These are phyloP conservation scores for Chaetomium strumarium DNA, from an alignment of 2,329 filamentous ascomycete genomes.

Conservation along the genomic window DNA sequence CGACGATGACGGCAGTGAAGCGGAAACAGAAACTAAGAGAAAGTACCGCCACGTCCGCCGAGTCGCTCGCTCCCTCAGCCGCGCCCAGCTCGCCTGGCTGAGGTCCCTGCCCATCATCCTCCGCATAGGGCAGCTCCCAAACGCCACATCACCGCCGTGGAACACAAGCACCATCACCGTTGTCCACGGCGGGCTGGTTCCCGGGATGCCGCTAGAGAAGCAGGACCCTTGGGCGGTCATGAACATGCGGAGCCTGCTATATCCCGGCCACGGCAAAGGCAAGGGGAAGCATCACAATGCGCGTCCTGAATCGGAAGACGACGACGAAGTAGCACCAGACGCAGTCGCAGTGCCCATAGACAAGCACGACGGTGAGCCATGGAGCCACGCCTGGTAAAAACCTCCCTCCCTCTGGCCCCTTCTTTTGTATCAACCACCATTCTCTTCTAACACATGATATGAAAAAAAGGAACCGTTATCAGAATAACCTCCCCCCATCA, in stretches of 20 bases:
- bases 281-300: slow-evolving; percentile 15
- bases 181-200: slow-evolving; percentile 82
- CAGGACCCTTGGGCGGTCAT: slow-evolving; percentile 78
- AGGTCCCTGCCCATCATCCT: slow-evolving; percentile 71
- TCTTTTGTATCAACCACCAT: neutral
- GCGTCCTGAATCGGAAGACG: slow-evolving; percentile 16
- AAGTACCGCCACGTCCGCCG: slow-evolving; percentile 28
- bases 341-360: slow-evolving; percentile 34
- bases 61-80: slow-evolving; percentile 47
- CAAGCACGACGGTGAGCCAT: slow-evolving; percentile 51
- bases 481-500: slow-evolving; percentile 28
- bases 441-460: slow-evolving; percentile 36
- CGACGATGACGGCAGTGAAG: slow-evolving; percentile 10
- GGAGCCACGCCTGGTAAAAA: slow-evolving; percentile 55
- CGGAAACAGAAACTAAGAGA: neutral
- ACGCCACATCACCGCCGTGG: slow-evolving; percentile 32
- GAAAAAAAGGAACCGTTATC: slow-evolving; percentile 40
- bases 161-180: slow-evolving; percentile 53
- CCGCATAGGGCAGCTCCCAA: slow-evolving; percentile 56
- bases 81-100: slow-evolving; percentile 64
- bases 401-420: neutral
- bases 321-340: slow-evolving; percentile 7
- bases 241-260: slow-evolving; percentile 81
- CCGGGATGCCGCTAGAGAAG: slow-evolving; percentile 60
- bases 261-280: slow-evolving; percentile 30